phyloP scores from a whole-genome alignment of 2,329 filamentous ascomycete genomes.

The Epichloe brachyelytri region DNA sequence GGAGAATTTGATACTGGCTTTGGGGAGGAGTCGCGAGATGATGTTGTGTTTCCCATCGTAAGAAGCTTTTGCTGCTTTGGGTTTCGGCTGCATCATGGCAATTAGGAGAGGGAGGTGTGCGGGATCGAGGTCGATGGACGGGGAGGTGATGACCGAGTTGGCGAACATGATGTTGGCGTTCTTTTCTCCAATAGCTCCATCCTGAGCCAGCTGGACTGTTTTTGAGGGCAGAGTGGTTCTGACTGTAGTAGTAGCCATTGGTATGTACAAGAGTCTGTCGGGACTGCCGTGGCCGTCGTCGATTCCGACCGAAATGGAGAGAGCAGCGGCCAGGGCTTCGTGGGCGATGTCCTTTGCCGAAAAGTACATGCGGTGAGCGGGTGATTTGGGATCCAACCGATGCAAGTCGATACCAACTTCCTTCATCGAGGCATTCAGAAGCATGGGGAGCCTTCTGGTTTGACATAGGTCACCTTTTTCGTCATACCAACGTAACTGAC shows the following conservation, averaged over 20 bases:
- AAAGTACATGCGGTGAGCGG: conserved; percentile 97
- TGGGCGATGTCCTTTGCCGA: conserved; percentile 85
- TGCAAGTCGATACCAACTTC: conserved; percentile 90
- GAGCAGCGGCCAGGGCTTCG: conserved; percentile 80
- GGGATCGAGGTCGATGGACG: conserved; percentile 84
- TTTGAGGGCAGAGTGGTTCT: conserved; percentile 92
- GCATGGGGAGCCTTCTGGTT: conserved; percentile 55
- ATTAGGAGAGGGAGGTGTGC: conserved; percentile 79
- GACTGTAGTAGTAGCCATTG: conserved; percentile 92
- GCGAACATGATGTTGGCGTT: conserved; percentile 96
- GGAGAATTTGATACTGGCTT: conserved; percentile 88
- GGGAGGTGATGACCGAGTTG: conserved; percentile 91
- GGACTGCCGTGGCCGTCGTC: conserved; percentile 81
- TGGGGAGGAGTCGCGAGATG: conserved; percentile 82
- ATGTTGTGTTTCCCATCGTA: conserved; percentile 48
- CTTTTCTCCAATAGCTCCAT: conserved; percentile 63
- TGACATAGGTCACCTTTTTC: conserved; percentile 59
- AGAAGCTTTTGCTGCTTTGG: conserved; percentile 19
- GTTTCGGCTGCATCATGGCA: conserved; percentile 53
- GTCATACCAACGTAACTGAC: conserved; percentile 83
- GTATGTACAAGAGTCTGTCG: conserved; percentile 81
- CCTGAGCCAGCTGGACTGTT: conserved; percentile 66
- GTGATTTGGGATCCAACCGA: conserved; percentile 80
- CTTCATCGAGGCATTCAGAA: conserved; percentile 85
- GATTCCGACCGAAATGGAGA: conserved; percentile 83